A percentile compares a stretch with the other conserved stretches of the same genome.
Conservation (phyloP, 345 rosid species). For the Aquilaria malaccensis region DNA sequence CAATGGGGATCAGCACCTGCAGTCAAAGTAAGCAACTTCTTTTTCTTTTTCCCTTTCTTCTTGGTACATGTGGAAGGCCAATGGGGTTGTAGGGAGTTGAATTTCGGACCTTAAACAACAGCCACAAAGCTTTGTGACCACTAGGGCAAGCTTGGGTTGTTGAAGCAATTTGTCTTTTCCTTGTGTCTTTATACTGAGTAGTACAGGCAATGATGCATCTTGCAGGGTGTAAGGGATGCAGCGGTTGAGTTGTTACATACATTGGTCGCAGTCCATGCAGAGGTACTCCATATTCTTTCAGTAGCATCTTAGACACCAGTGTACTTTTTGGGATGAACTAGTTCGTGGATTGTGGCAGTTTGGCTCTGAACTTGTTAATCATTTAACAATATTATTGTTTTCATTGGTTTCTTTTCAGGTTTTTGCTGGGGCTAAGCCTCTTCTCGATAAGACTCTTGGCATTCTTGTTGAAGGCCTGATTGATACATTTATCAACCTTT, state of each 20-base stretch:
- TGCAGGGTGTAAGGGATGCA: conserved; percentile 93
- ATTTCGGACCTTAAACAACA: too few species aligned
- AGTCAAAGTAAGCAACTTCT: conserved; percentile 59
- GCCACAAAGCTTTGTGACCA: too few species aligned
- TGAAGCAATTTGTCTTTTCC: not conserved
- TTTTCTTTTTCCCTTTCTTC: not conserved
- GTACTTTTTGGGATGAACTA: too few species aligned
- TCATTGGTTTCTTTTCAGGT: conserved; percentile 39
- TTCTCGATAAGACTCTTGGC: conserved; percentile 87
- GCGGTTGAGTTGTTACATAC: conserved; percentile 91
- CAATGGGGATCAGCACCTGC: conserved; percentile 95
- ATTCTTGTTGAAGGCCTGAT: conserved; percentile 92
- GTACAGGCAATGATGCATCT: conserved; percentile 10
- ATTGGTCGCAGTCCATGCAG: conserved; percentile 92
- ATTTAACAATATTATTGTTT: not conserved
- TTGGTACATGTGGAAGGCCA: not conserved
- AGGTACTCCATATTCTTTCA: conserved; percentile 29
- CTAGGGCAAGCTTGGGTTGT: too few species aligned
- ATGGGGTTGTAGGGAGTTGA: too few species aligned
- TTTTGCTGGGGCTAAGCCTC: conserved; percentile 92
- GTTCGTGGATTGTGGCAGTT: not conserved
- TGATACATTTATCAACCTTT: conserved; percentile 80
- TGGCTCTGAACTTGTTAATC: not conserved
- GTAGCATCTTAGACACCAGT: too few species aligned
- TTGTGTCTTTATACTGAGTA: not conserved